phyloP scores from a whole-genome alignment of 345 rosid genomes.

The Lepidium sativum region DNA sequence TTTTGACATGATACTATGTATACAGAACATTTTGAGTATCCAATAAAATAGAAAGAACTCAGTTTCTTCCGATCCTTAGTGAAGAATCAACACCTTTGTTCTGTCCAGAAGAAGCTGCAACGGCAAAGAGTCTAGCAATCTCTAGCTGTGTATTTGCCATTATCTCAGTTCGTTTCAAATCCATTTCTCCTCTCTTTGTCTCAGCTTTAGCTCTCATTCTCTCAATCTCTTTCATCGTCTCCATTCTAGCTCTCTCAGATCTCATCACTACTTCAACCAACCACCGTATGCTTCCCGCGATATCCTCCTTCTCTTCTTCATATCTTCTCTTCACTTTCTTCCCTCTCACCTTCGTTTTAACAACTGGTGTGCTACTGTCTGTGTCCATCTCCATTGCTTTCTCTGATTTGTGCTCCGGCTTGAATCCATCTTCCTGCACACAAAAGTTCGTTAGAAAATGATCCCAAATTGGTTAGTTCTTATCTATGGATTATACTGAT shows the following conservation, averaged over 20 bases:
- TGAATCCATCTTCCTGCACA: constrained; percentile 53
- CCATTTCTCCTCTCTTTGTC: constrained; percentile 74
- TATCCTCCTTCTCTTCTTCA: constrained; percentile 43
- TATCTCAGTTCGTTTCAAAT: constrained; percentile 78
- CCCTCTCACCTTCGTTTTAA: constrained; percentile 38
- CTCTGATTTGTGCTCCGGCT: no score
- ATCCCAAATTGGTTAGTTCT: neutral
- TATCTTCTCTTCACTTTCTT: constrained; percentile 41
- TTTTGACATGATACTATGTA: neutral
- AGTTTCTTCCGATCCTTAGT: constrained; percentile 72
- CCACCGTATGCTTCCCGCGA: constrained; percentile 77
- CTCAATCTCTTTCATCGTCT: constrained; percentile 80
- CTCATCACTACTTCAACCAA: constrained; percentile 75
- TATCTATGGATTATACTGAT: neutral
- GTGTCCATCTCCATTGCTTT: constrained; percentile 46
- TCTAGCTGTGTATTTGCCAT: constrained; percentile 88
- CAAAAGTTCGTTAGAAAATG: neutral
- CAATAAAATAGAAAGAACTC: neutral
- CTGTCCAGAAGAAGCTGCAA: constrained; percentile 16
- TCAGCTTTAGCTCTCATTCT: constrained; percentile 89
- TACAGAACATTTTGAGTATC: neutral
- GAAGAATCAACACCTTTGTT: constrained; percentile 70
- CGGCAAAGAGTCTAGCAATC: constrained; percentile 78
- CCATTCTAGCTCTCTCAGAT: constrained; percentile 82
- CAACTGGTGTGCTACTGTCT: constrained; percentile 80